Base-by-base conservation (phyloP, 176 grass and related monocot genomes). In the Calamus simplicifolius region DNA sequence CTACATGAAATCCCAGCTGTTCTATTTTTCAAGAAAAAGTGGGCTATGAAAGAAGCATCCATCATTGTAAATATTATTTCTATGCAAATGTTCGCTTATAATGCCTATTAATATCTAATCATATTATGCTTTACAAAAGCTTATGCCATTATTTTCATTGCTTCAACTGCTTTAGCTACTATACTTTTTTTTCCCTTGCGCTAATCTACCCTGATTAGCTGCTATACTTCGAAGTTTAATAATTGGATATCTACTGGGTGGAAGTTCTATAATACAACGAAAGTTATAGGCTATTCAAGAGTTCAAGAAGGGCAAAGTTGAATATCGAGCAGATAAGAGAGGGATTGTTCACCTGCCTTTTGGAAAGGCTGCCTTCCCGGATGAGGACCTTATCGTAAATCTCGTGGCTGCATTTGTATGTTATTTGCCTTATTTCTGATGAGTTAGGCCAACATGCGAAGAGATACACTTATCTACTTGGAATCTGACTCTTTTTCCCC, bases 241-340 rank as follows among this genome's bases (percentile, higher is more conserved):
- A 8, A 8, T 35, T 35, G 4, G 31, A 8, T 35, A 35, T 35
- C 31, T 8, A 35, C 31, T 35, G 31, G 31, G 5, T 35, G n/a
- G 12, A 43, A 43, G 35, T 43, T 43, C 35, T 43, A 7, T 43
- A 3, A 43, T 43, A 43, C 35, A 12, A 43, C 2, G 8, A 12
- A 1, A 43, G 12, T 81, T 86, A 26, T 79, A 98, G 94, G 94
- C 94, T 65, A 89, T 98, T 29, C 81, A 89, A 64, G 94, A 98
- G 63, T 98, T 98, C 68, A 98, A 93, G 81, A 93, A 92, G 79
- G 88, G 94, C 31, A 98, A 93, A 82, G 94, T 98, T 16, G 94
- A 98, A 81, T 98, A 83, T 73, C 83, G 94, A 74, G 87, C 89
- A 38, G 94, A 98, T 53, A 98, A 98, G 75, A 79, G 88, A 18